Evolutionary conservation across 352 stramenopile genomes (phyloP), one percentile per base, ranked within the genome.

Genomic region (Pythium biforme): DNA sequence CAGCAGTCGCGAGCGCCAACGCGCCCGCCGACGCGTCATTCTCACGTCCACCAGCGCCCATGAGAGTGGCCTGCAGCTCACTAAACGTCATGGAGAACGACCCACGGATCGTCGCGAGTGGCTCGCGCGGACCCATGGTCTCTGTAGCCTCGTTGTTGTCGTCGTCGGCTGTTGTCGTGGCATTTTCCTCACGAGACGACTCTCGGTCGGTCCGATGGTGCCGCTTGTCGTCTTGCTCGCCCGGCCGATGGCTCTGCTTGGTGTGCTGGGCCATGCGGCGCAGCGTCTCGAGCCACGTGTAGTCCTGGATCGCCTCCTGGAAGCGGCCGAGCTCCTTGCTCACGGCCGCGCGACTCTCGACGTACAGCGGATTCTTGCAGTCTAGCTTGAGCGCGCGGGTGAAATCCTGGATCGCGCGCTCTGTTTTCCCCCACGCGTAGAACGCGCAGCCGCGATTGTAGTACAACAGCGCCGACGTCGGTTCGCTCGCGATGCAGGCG

Each of bases 401-500:
- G 43, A 91, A 77, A 53, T 89, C 78, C 15, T 69, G 66, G 10
- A 81, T 63, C 0, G 82, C 78, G 20, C 86, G 74, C 10, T 77
- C 73, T 20, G 77, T 61, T n/a, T 68, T 64, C 0, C 67, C 66
- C 11, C 86, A 45, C 17, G 74, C 70, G 64, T 89, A 89, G 39
- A 85, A 68, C 15, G 82, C 70, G 48, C 82, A 91, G 34, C 76
- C 74, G 39, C 79, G 77, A 43, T 91, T 89, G 65, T 89, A 91
- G 31, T 81, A 73, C 25, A 73, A 57, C 41, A 77, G 54, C 4
- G 70, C 69, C 20, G 63, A 64, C 20, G 74, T 70, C 0, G 79
- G 76, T 27, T 88, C 76, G 34, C 61, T 74, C 6, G 54, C 62
- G 2, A 82, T 61, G 48, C 82, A 88, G 11, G 66, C 68, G 37